A percentile compares a stretch with the other conserved stretches of the same genome.
Evolutionary conservation across 2,329 filamentous ascomycete genomes (phyloP).

Genomic region (Nigrospora osmanthi): DNA sequence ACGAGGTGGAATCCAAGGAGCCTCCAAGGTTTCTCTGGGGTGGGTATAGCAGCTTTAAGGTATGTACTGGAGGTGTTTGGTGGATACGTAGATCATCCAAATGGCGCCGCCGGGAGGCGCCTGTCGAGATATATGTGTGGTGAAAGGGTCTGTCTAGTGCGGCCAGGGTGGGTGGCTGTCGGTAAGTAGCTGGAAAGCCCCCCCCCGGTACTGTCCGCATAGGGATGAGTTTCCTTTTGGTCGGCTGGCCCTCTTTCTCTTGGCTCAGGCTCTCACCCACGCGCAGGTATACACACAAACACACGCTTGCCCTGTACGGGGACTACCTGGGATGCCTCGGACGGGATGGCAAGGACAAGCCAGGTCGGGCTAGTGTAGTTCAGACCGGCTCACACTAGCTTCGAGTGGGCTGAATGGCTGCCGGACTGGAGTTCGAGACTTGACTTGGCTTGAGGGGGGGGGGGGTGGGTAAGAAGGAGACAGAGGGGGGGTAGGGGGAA

Average conservation of each 20-base stretch:
- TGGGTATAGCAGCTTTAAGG: conserved; percentile 16
- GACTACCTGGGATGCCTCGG: conserved; percentile 2
- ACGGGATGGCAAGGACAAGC: conserved; percentile 5
- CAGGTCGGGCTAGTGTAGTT: conserved; percentile 3
- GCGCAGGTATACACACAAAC: not conserved
- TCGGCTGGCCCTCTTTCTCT: conserved; percentile 1
- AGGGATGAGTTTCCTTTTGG: conserved; percentile 5
- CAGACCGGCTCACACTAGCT: conserved; percentile 5
- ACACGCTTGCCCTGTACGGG: not conserved
- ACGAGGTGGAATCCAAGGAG: not conserved
- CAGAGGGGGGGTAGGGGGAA: not conserved
- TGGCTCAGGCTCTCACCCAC: not conserved
- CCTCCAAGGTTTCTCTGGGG: conserved; percentile 10
- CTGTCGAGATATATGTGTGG: conserved; percentile 20
- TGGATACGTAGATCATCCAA: conserved; percentile 24
- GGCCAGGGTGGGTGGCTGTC: conserved; percentile 8
- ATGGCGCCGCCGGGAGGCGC: conserved; percentile 22
- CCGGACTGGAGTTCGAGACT: conserved; percentile 6
- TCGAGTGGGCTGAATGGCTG: conserved; percentile 5
- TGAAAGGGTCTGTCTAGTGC: conserved; percentile 14
- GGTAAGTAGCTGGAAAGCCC: no score
- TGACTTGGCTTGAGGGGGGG: not conserved
- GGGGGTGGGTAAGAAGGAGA: not conserved
- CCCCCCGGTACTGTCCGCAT: conserved; percentile 2
- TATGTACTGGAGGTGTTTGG: conserved; percentile 12